Conservation (phyloP, 78 protist genomes). For the Emiliania huxleyi region DNA sequence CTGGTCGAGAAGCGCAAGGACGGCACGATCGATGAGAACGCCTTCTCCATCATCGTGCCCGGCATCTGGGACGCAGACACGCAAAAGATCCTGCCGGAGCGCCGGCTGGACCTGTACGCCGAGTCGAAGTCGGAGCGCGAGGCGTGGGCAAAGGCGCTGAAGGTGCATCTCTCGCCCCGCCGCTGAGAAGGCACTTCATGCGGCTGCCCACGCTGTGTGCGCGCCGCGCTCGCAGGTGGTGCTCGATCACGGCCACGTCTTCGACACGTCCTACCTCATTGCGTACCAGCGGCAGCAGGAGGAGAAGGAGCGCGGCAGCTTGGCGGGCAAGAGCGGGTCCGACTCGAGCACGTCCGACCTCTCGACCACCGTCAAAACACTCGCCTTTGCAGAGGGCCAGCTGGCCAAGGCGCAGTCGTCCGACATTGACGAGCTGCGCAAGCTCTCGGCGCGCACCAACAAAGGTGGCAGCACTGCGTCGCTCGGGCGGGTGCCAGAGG, state of each 20-base stretch:
- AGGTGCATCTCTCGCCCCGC: too few relatives aligned
- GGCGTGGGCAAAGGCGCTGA: neutral
- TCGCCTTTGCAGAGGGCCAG: neutral
- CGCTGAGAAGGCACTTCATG: too few relatives aligned
- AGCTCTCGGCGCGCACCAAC: neutral
- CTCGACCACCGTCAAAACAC: neutral
- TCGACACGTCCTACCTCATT: neutral
- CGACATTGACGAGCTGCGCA: neutral
- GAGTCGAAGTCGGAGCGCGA: neutral
- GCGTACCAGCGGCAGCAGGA: neutral
- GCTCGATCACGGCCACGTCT: neutral
- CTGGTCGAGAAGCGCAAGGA: neutral
- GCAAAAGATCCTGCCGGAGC: too few relatives aligned
- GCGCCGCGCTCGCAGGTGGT: too few relatives aligned
- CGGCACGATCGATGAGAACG: neutral
- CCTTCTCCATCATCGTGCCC: neutral
- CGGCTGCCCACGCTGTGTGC: too few relatives aligned
- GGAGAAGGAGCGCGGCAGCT: neutral
- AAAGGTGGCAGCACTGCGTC: too few relatives aligned
- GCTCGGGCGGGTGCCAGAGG: too few relatives aligned
- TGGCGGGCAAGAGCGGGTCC: neutral
- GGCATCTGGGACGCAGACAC: too few relatives aligned
- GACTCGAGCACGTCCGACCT: neutral
- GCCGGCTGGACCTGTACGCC: neutral
- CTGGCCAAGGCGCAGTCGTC: neutral